Evolutionary conservation across 140 eudicot genomes (phyloP).

Genomic region (Anethum foeniculum): DNA sequence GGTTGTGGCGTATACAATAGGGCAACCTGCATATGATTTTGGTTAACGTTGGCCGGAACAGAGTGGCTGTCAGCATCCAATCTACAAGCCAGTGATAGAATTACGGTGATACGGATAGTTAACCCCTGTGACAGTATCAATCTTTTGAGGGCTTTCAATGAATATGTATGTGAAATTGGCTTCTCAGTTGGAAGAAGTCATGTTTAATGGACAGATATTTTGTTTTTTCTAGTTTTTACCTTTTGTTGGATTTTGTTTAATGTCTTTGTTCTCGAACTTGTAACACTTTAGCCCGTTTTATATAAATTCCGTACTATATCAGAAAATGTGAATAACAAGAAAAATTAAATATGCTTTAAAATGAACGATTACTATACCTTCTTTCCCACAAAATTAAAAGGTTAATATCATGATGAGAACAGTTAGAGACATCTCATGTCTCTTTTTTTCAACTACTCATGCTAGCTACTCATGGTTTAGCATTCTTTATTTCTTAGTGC

Average conservation of each 20-base stretch:
- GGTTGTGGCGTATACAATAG: slow-evolving; percentile 95
- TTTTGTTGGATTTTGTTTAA: background rate
- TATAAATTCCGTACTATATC: background rate
- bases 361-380: background rate
- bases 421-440: background rate
- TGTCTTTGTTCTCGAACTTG: background rate
- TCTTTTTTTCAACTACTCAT: background rate
- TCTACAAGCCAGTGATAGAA: slow-evolving; percentile 60
- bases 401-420: background rate
- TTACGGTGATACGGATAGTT: slow-evolving; percentile 69
- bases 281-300: background rate
- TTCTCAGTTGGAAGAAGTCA: slow-evolving; percentile 61
- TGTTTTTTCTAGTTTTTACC: background rate
- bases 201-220: slow-evolving; percentile 81
- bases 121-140: slow-evolving; percentile 49
- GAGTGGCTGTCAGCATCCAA: slow-evolving; percentile 55
- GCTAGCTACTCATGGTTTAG: slow-evolving; percentile 5
- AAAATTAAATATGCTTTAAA: background rate
- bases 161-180: slow-evolving; percentile 69
- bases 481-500: background rate
- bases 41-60: slow-evolving; percentile 72
- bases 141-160: slow-evolving; percentile 72
- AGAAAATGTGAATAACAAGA: background rate
- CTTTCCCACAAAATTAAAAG: background rate
- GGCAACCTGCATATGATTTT: slow-evolving; percentile 86